Percentiles rank a stretch among this genome's conserved stretches.
Conservation (phyloP, 2,329 filamentous ascomycete species). For the Sporothrix euskadiensis region DNA sequence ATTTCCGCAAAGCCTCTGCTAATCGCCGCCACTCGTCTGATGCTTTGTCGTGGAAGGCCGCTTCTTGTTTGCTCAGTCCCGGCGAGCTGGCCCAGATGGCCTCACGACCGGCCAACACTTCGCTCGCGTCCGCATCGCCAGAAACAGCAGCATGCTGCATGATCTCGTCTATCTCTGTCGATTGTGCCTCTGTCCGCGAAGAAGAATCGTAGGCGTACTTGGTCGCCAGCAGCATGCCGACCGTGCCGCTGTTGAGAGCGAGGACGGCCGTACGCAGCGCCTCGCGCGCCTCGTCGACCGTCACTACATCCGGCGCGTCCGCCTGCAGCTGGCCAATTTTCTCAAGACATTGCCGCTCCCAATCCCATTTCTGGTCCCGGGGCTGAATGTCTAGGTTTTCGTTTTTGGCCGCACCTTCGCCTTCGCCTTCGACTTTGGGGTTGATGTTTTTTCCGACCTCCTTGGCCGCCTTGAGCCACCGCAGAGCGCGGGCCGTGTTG, state of each 20-base stretch:
- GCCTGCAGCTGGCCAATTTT: conserved; percentile 29
- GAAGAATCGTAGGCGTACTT: conserved; percentile 32
- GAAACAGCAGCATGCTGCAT: conserved; percentile 39
- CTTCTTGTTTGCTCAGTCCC: conserved; percentile 23
- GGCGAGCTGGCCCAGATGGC: conserved; percentile 14
- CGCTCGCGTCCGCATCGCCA: conserved; percentile 34
- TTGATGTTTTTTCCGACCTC: conserved; percentile 20
- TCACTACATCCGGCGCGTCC: neutral
- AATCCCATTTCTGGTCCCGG: conserved; percentile 39
- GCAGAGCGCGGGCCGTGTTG: conserved; percentile 37
- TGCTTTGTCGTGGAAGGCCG: conserved; percentile 30
- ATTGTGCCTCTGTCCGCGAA: conserved; percentile 33
- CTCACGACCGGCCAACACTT: conserved; percentile 28
- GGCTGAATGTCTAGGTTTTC: conserved; percentile 4
- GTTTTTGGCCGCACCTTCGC: no score
- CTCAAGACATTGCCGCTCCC: conserved; percentile 40
- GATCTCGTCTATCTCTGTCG: conserved; percentile 27
- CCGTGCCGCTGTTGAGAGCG: conserved; percentile 39
- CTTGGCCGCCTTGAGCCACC: conserved; percentile 33
- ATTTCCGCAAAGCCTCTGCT: conserved; percentile 15
- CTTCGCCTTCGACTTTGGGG: no score
- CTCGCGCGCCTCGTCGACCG: conserved; percentile 5
- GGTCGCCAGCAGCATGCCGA: conserved; percentile 36
- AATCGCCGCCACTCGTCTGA: conserved; percentile 38
- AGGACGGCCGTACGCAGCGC: conserved; percentile 37